Evolutionary conservation across 306 rosid genomes (phyloP).

Genomic region (Medicago lupulina): DNA sequence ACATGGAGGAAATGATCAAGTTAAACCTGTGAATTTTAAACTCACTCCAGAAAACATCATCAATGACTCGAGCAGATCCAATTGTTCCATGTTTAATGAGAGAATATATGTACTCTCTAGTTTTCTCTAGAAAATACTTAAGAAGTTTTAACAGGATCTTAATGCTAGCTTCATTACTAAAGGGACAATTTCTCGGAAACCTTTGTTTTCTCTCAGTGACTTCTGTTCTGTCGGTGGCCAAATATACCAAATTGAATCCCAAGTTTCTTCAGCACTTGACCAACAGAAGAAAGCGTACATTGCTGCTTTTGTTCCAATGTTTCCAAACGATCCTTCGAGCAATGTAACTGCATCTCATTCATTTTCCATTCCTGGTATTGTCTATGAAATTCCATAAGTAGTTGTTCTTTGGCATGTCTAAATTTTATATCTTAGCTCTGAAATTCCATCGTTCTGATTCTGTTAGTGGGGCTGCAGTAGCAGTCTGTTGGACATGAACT

Average conservation of each 20-base stretch:
- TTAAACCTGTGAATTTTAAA: too few species aligned
- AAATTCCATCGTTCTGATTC: conserved; percentile 67
- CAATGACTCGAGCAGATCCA: conserved; percentile 67
- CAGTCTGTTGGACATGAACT: conserved; percentile 52
- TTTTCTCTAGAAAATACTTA: conserved; percentile 42
- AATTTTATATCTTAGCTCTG: conserved; percentile 45
- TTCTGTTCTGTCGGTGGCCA: conserved; percentile 59
- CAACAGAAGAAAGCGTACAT: conserved; percentile 55
- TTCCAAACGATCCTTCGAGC: conserved; percentile 56
- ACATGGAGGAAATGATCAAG: conserved; percentile 37
- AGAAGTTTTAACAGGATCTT: conserved; percentile 52
- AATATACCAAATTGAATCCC: conserved; percentile 48
- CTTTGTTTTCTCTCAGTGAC: conserved; percentile 65
- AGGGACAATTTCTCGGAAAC: conserved; percentile 52
- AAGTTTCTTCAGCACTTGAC: conserved; percentile 61
- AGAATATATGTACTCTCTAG: conserved; percentile 34
- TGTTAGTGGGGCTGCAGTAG: conserved; percentile 36
- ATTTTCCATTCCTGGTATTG: conserved; percentile 57
- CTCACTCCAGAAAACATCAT: conserved; percentile 8
- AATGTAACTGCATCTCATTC: conserved; percentile 47
- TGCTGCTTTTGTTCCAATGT: conserved; percentile 60
- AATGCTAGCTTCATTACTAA: conserved; percentile 45
- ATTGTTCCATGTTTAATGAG: conserved; percentile 46
- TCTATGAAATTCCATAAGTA: too few species aligned
- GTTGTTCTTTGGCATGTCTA: background rate